Percentiles rank a stretch among this genome's conserved stretches.
Evolutionary conservation across 345 rosid genomes (phyloP).

Genomic region (Kandelia obovata): DNA sequence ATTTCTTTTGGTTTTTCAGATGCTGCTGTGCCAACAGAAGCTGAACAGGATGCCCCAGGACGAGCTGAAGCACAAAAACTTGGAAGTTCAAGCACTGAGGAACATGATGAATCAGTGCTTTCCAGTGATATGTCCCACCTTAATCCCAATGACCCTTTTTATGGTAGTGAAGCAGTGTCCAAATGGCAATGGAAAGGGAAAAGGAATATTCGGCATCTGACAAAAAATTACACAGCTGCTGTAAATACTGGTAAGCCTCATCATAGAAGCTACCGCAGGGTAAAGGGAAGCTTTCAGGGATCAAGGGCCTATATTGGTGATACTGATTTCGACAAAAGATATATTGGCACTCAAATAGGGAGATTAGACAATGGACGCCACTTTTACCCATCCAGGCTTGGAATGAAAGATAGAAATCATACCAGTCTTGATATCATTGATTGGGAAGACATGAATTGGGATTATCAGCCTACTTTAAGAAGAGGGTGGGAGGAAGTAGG

Average conservation of each 20-base stretch:
- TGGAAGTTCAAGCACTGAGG: conserved; percentile 76
- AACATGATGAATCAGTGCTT: conserved; percentile 60
- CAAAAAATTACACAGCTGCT: conserved; percentile 41
- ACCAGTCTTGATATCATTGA: conserved; percentile 34
- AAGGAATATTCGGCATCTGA: conserved; percentile 68
- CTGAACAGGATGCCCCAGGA: conserved; percentile 31
- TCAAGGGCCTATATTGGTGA: conserved; percentile 43
- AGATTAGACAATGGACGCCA: conserved; percentile 35
- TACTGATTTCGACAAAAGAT: conserved; percentile 43
- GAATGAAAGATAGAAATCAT: conserved; percentile 39
- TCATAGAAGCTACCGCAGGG: conserved; percentile 42
- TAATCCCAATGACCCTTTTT: conserved; percentile 44
- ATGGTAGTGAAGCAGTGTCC: conserved; percentile 61
- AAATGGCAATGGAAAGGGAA: conserved; percentile 92
- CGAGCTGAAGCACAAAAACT: conserved; percentile 42
- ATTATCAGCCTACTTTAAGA: conserved; percentile 35
- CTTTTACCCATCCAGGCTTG: conserved; percentile 36
- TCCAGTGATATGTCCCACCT: conserved; percentile 61
- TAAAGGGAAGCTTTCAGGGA: conserved; percentile 36
- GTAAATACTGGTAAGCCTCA: conserved; percentile 30
- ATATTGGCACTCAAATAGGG: conserved; percentile 36
- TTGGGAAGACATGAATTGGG: conserved; percentile 60
- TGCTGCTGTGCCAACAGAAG: conserved; percentile 31
- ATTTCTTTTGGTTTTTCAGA: conserved; percentile 21
- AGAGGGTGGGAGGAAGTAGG: conserved; percentile 39